Evolutionary conservation across 371 early-diverging fungal genomes (phyloP).

Genomic region (Mucor irregularis): DNA sequence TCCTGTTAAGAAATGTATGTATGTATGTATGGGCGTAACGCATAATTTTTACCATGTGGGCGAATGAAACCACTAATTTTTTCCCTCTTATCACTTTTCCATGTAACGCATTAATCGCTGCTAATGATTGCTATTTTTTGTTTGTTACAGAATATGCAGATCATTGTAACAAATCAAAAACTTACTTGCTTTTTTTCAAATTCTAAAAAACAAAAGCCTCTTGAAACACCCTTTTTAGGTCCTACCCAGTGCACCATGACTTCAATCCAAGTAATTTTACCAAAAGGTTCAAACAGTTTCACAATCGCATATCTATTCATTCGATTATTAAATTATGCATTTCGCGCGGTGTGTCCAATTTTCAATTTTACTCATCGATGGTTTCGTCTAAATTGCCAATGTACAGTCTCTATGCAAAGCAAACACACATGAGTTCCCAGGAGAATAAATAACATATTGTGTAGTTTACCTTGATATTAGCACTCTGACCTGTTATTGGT

Average conservation of each 20-base stretch:
- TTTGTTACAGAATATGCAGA: not conserved
- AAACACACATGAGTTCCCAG: too few species aligned
- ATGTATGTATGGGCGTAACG: too few species aligned
- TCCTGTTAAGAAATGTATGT: too few species aligned
- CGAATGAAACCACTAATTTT: slow-evolving; percentile 58
- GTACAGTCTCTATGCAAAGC: slow-evolving; percentile 46
- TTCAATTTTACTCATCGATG: slow-evolving; percentile 55
- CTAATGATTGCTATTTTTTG: slow-evolving; percentile 45
- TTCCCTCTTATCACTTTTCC: slow-evolving; percentile 53
- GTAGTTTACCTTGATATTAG: not conserved
- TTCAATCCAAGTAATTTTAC: slow-evolving; percentile 66
- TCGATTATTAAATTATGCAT: too few species aligned
- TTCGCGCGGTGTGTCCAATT: too few species aligned
- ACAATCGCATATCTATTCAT: slow-evolving; percentile 61
- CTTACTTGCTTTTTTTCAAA: slow-evolving; percentile 53
- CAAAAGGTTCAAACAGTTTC: slow-evolving; percentile 67
- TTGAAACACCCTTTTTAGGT: slow-evolving; percentile 60
- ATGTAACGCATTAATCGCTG: slow-evolving; percentile 55
- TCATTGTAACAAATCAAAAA: not conserved
- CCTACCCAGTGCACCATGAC: slow-evolving; percentile 65
- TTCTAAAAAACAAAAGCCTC: slow-evolving; percentile 71
- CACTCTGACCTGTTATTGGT: too few species aligned
- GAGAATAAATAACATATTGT: too few species aligned
- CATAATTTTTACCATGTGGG: slow-evolving; percentile 49
- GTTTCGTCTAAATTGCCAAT: slow-evolving; percentile 63